phyloP scores from a whole-genome alignment of 164 flowering plant genomes.

The Kalanchoe fedtschenkoi region DNA sequence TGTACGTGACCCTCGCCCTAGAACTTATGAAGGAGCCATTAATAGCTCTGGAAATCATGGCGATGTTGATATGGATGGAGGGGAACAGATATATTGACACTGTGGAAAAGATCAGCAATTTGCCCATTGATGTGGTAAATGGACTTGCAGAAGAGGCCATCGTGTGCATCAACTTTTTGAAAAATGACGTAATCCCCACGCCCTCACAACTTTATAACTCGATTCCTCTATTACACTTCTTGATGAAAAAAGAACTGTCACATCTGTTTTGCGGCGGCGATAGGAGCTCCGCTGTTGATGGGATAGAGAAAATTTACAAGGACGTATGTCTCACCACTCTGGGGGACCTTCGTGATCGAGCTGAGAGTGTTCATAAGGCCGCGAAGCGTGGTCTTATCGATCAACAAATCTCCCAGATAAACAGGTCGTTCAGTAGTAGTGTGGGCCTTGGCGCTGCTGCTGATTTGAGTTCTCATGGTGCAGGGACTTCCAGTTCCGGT shows the following conservation, averaged over 20 bases:
- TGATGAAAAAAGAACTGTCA: neutral
- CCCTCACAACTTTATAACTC: neutral
- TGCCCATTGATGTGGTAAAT: neutral
- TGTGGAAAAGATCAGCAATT: neutral
- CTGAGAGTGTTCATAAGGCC: neutral
- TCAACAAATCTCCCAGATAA: neutral
- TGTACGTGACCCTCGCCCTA: neutral
- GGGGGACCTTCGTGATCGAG: neutral
- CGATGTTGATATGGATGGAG: neutral
- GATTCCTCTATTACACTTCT: slow-evolving; percentile 1
- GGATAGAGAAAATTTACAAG: neutral
- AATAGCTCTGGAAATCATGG: neutral
- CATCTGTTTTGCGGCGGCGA: neutral
- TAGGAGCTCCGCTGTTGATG: neutral
- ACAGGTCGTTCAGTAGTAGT: neutral
- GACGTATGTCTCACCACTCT: neutral
- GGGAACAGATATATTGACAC: neutral
- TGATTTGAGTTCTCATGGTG: neutral
- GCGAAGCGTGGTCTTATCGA: neutral
- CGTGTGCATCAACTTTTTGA: neutral
- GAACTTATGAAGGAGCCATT: neutral
- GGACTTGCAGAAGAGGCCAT: slow-evolving; percentile 1
- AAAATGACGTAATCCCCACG: neutral
- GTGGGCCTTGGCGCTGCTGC: neutral
- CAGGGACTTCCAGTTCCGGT: neutral